These are phyloP conservation scores for Triadica sebifera DNA, from an alignment of 345 rosid genomes.

Conservation along the genomic window DNA sequence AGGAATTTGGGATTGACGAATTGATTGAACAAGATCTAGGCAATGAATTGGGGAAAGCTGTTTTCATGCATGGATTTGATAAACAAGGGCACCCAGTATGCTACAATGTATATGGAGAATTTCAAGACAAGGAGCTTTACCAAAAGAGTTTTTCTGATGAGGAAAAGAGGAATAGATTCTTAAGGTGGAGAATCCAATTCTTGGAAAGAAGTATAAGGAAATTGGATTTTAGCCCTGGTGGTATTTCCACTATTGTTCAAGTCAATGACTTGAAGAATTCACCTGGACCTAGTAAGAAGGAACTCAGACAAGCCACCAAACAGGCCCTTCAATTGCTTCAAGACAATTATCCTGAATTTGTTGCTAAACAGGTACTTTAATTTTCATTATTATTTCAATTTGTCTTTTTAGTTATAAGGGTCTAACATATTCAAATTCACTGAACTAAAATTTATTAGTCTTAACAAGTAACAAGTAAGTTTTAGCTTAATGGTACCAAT, in stretches of 20 bases:
- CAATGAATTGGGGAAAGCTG: constrained; percentile 23
- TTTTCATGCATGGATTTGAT: constrained; percentile 32
- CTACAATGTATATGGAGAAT: constrained; percentile 34
- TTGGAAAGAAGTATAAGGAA: constrained; percentile 28
- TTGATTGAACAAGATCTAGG: constrained; percentile 27
- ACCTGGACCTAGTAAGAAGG: constrained; percentile 32
- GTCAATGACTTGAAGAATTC: constrained; percentile 35
- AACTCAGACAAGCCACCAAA: constrained; percentile 29
- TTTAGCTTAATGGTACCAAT: too few species aligned
- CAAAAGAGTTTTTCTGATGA: constrained; percentile 21
- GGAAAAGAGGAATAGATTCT: constrained; percentile 27
- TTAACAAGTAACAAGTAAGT: too few species aligned
- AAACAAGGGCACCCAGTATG: constrained; percentile 34
- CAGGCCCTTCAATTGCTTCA: constrained; percentile 30
- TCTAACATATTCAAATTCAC: too few species aligned
- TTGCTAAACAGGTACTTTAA: constrained; percentile 29
- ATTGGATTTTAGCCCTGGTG: constrained; percentile 27
- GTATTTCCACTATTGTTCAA: constrained; percentile 28
- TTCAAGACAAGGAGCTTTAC: constrained; percentile 30
- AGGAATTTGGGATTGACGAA: constrained; percentile 30
- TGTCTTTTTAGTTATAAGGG: too few species aligned
- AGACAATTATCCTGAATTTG: constrained; percentile 39
- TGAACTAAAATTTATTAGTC: too few species aligned
- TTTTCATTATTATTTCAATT: neutral
- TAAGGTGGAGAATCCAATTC: constrained; percentile 34